Evolutionary conservation across 2,329 filamentous ascomycete genomes (phyloP).

Genomic region (Curvularia spicifera): DNA sequence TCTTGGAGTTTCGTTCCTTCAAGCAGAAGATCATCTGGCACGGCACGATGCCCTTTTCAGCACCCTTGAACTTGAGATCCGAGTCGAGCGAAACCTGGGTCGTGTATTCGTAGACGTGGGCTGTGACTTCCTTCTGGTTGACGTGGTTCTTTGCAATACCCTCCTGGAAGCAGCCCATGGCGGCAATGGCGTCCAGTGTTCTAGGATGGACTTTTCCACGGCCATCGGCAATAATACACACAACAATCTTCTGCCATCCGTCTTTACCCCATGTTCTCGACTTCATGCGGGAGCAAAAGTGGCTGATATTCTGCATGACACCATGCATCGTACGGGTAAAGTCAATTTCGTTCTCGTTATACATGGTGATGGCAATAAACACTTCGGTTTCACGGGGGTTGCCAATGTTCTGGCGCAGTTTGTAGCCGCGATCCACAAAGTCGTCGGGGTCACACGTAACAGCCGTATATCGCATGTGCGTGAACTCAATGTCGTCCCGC

Average conservation of each 20-base stretch:
- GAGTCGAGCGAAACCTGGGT: constrained; percentile 96
- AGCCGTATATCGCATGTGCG: constrained; percentile 97
- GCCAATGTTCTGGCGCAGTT: constrained; percentile 88
- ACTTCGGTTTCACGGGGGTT: constrained; percentile 90
- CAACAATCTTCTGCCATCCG: constrained; percentile 99
- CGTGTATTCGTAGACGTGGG: constrained; percentile 98
- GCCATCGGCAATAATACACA: constrained; percentile 94
- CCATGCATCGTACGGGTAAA: constrained; percentile 99
- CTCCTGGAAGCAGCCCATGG: constrained; percentile 97
- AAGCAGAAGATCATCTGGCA: constrained; percentile 98
- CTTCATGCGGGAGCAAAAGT: constrained; percentile 91
- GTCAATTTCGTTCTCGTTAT: constrained; percentile 96
- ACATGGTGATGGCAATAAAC: constrained; percentile 98
- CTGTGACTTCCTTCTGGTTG: constrained; percentile 93
- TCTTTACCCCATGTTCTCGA: constrained; percentile 96
- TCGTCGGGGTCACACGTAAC: constrained; percentile 98
- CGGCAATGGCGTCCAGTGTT: constrained; percentile 90
- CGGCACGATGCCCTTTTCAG: constrained; percentile 97
- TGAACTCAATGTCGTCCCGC: constrained; percentile 93
- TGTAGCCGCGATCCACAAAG: constrained; percentile 87
- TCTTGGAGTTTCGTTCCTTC: constrained; percentile 97
- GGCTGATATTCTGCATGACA: constrained; percentile 96
- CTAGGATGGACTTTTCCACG: constrained; percentile 91
- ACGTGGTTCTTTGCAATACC: constrained; percentile 98
- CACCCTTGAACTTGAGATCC: constrained; percentile 97